phyloP scores from a whole-genome alignment of 2,329 filamentous ascomycete species.

The Elsinoe necatrix region DNA sequence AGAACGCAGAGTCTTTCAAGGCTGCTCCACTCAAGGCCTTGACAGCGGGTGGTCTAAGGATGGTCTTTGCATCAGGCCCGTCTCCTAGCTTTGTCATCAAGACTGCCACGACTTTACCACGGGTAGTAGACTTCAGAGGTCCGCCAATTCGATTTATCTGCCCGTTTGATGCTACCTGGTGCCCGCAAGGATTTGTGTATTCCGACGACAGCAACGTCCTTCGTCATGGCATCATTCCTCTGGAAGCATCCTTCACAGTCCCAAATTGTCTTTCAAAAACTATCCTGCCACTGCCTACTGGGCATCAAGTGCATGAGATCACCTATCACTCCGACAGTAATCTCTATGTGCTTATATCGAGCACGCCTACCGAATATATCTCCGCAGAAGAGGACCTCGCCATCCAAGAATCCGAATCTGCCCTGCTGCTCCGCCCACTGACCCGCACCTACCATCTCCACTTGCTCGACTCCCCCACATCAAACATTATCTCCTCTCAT shows the following conservation, averaged over 20 bases:
- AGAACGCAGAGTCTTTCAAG: conserved; percentile 42
- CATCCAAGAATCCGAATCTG: conserved; percentile 62
- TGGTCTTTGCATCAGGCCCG: conserved; percentile 72
- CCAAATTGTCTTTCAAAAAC: conserved; percentile 68
- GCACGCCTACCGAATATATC: conserved; percentile 61
- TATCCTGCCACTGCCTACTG: conserved; percentile 47
- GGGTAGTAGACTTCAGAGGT: conserved; percentile 57
- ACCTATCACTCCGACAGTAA: conserved; percentile 68
- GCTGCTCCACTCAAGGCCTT: conserved; percentile 49
- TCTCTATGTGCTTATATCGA: conserved; percentile 70
- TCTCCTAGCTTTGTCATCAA: conserved; percentile 78
- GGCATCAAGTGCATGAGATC: conserved; percentile 61
- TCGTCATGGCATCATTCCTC: conserved; percentile 63
- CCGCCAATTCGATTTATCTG: conserved; percentile 62
- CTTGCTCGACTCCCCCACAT: conserved; percentile 67
- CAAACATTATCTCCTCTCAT: conserved; percentile 69
- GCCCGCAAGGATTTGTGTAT: conserved; percentile 76
- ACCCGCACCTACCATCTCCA: conserved; percentile 66
- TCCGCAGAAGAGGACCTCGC: conserved; percentile 81
- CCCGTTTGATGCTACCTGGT: conserved; percentile 66
- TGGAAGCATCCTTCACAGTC: conserved; percentile 59
- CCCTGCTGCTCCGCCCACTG: conserved; percentile 53
- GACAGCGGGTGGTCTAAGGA: conserved; percentile 68
- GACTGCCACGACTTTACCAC: conserved; percentile 64
- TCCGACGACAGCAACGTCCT: conserved; percentile 61